Evolutionary conservation across 202 grass and related monocot species (phyloP).

Genomic region (Carex sylvatica): DNA sequence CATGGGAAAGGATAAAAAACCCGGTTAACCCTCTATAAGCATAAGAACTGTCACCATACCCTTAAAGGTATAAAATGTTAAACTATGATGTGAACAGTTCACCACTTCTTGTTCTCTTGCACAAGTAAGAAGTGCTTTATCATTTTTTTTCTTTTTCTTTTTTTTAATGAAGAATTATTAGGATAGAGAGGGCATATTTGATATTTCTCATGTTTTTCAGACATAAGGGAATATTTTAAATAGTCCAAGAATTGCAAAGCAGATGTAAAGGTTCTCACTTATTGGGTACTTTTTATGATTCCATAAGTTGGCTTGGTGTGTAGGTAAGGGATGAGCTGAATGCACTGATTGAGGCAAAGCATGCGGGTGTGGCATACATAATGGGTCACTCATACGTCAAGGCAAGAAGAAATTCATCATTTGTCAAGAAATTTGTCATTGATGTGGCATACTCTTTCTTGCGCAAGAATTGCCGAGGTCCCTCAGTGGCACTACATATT

Average conservation of each 20-base stretch:
- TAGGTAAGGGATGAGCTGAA: slow-evolving; percentile 80
- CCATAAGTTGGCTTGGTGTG: slow-evolving; percentile 6
- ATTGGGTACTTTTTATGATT: background rate
- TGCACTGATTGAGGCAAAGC: slow-evolving; percentile 74
- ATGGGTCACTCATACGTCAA: slow-evolving; percentile 95
- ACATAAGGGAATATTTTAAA: background rate
- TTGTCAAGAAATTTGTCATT: slow-evolving; percentile 80
- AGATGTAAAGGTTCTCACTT: background rate
- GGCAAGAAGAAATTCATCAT: slow-evolving; percentile 77
- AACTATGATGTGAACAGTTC: background rate
- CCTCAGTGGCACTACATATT: slow-evolving; percentile 79
- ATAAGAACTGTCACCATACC: background rate
- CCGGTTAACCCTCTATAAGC: background rate
- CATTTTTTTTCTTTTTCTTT: background rate
- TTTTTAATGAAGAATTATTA: background rate
- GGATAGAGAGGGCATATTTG: background rate
- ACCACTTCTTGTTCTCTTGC: background rate
- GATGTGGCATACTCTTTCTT: slow-evolving; percentile 92
- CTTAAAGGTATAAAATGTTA: background rate
- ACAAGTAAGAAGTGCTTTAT: background rate
- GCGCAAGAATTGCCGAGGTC: slow-evolving; percentile 89
- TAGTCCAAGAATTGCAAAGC: background rate
- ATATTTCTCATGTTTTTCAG: background rate
- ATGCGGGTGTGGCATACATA: slow-evolving; percentile 84
- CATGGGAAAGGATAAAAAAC: background rate